Percentiles rank a stretch among this genome's conserved stretches.
phyloP scores from a whole-genome alignment of 169 alveolate genomes.

The Theileria annulata region DNA sequence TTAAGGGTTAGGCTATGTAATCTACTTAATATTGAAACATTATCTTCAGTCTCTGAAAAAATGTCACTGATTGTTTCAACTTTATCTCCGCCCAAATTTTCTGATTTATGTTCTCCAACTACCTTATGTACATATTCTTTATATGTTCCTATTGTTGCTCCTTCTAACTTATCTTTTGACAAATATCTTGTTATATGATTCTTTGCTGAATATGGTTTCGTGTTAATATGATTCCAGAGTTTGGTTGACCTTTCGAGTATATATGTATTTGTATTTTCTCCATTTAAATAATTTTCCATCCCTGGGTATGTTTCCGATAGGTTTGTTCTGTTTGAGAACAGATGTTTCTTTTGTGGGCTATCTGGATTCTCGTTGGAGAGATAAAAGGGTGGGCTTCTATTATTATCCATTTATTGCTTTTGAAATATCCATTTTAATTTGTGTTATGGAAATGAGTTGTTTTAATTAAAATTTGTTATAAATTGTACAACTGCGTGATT shows the following conservation, averaged over 20 bases:
- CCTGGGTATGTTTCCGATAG: neutral
- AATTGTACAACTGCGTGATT: neutral
- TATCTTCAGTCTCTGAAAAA: conserved; percentile 25
- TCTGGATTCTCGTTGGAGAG: neutral
- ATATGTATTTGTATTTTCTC: neutral
- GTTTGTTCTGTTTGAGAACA: neutral
- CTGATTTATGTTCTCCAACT: conserved; percentile 15
- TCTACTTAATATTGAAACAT: neutral
- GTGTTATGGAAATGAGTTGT: neutral
- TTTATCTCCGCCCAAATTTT: conserved; percentile 6
- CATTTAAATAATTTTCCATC: neutral
- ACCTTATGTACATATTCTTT: neutral
- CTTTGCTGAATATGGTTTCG: conserved; percentile 7
- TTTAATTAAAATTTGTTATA: neutral
- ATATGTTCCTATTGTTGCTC: neutral
- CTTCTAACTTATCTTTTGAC: neutral
- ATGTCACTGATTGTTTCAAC: conserved; percentile 19
- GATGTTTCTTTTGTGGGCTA: neutral
- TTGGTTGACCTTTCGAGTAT: conserved; percentile 17
- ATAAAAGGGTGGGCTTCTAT: neutral
- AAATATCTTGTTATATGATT: neutral
- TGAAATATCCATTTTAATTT: neutral
- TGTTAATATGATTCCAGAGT: conserved; percentile 28
- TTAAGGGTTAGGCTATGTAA: neutral
- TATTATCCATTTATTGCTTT: conserved; percentile 5